Base-by-base conservation (phyloP, 768 basidiomycete genomes). In the Hypholoma sublateritium region DNA sequence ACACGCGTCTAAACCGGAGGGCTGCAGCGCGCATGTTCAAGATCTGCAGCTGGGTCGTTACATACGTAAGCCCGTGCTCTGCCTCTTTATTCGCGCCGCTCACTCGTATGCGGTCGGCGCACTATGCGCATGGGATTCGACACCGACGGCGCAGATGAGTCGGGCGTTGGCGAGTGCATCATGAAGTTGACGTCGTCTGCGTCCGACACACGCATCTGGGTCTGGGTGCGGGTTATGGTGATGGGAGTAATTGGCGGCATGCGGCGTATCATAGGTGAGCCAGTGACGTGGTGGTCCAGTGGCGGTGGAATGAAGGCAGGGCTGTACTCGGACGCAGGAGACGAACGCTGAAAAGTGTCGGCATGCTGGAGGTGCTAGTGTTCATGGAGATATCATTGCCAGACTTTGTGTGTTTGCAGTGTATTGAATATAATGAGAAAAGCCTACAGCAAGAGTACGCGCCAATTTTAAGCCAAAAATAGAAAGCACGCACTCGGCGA, bases 201-300 rank as follows among this genome's bases (percentile, higher is more conserved):
- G 6, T 53, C 42, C 24, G 42, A 43, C 28, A 72, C 65, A 16
- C 72, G 70, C 50, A 70, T 70, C 34, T 65, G 70, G 24, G 70
- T 69, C 32, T 66, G 70, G 22, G 70, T 68, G 48, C 59, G 59
- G 13, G 61, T 61, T 13, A 64, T 56, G 34, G 68, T 67, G 58
- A 76, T 75, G 13, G 75, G 72, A 14, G 70, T 69, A 46, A 75
- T 74, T 57, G 69, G 69, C 11, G 22, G 22, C 32, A 72, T 65
- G 1, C 66, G 66, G 24, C 58, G 62, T 37, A 28, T 21, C 21
- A 28, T 28, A 16, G 46, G 46, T 17, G 16, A 16, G 22, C 25
- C 12, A 22, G 24, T 22, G 43, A 21, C 22, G 46, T 28, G 19
- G 64, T 57, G 19, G 58, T 57, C n/a, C 61, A 50, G 52, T 17